Evolutionary conservation across 2,329 filamentous ascomycete species (phyloP), one percentile per base, ranked within the genome.

Genomic region (Fusarium bactridioides): DNA sequence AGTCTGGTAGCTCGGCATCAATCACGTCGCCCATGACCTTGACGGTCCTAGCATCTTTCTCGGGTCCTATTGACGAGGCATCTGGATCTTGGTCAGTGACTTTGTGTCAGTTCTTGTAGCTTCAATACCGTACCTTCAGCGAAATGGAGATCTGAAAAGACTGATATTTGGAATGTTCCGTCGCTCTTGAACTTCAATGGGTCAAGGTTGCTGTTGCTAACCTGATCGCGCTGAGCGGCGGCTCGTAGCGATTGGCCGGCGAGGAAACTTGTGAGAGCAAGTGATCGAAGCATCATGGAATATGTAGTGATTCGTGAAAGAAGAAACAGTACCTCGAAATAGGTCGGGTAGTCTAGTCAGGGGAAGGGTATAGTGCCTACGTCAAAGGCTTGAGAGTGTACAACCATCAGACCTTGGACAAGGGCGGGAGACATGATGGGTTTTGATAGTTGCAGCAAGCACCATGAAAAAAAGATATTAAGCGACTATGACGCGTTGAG

Each of bases 1-100:
- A 82, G 37, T 89, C 83, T 1, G 88, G 86, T 0, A 56, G 45
- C 40, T 77, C 75, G 8, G 56, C 68, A 61, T 83, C 79, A 1
- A 84, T 77, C 19, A 84, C 70, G 8, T 70, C 68, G 12, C 78
- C 73, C 21, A 84, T 78, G 7, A 84, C 81, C n/a, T 74, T 72
- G 47, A 79, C 74, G 2, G 82, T 79, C 21, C 77, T 76, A 50
- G 78, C 62, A 67, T 84, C 83, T 62, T 84, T 82, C 27, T 78
- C 72, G 4, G 82, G 80, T 0, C 82, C 82, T 56, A 47, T 57
- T 16, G 67, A 61, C 2, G 67, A 75, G 10, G 69, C 48, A 31
- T 72, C 74, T 76, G 0, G 4, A 4, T 21, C 3, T 21, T 48
- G 6, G 19, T 75, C 40, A 73, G 37, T 10, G 11, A 4, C 2